Evolutionary conservation across 2,329 filamentous ascomycete species (phyloP).

Genomic region (Corynespora cassiicola): DNA sequence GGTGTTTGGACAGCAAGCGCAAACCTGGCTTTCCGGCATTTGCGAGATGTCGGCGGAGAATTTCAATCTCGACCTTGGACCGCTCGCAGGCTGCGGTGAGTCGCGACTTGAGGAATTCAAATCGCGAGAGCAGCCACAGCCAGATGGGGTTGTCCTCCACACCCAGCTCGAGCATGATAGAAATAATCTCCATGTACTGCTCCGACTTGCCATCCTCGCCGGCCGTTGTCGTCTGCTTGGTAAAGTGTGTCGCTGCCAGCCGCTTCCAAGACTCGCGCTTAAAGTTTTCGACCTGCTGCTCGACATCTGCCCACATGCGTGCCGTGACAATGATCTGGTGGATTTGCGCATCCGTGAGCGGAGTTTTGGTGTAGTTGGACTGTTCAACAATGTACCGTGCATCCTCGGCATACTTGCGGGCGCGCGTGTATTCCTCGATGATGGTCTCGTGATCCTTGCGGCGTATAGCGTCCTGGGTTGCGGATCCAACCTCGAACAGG

Average conservation of each 20-base stretch:
- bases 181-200: conserved; percentile 91
- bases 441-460: conserved; percentile 88
- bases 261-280: conserved; percentile 90
- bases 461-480: conserved; percentile 83
- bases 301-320: conserved; percentile 94
- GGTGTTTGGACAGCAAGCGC: conserved; percentile 73
- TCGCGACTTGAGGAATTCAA: conserved; percentile 86
- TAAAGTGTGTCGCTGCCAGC: conserved; percentile 70
- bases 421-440: conserved; percentile 84
- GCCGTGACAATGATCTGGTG: conserved; percentile 88
- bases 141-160: conserved; percentile 96
- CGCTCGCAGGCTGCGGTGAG: conserved; percentile 82
- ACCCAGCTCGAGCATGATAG: conserved; percentile 87
- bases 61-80: conserved; percentile 90
- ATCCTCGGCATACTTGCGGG: conserved; percentile 81
- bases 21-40: conserved; percentile 74
- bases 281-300: conserved; percentile 83
- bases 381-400: conserved; percentile 71
- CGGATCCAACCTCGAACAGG: conserved; percentile 80
- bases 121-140: conserved; percentile 91
- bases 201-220: conserved; percentile 65
- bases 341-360: conserved; percentile 77
- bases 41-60: conserved; percentile 81
- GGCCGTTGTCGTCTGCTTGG: conserved; percentile 54
- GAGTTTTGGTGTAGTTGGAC: conserved; percentile 55